Evolutionary conservation across 2,329 filamentous ascomycete species (phyloP).

Genomic region (Aspergillus intermedius): DNA sequence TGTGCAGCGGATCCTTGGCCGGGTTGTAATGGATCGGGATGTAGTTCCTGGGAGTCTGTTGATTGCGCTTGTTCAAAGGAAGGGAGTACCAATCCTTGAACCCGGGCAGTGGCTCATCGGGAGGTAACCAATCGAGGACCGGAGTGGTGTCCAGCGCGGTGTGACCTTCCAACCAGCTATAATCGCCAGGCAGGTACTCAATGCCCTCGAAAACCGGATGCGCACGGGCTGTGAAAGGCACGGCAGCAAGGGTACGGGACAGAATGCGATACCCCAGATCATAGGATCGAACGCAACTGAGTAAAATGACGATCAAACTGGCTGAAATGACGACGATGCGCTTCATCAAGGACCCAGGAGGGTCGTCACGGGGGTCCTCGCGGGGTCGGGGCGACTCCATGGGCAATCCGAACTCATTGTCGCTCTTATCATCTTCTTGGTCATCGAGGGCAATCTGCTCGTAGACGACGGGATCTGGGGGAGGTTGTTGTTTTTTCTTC

Average conservation of each 20-base stretch:
- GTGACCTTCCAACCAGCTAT: constrained; percentile 13
- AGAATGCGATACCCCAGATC: constrained; percentile 21
- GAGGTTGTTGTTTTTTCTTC: neutral
- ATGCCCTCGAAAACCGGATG: neutral
- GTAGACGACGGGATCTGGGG: constrained; percentile 17
- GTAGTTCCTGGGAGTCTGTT: neutral
- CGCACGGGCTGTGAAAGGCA: constrained; percentile 8
- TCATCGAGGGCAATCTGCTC: constrained; percentile 21
- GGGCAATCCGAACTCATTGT: constrained; percentile 13
- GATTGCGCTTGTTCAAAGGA: constrained; percentile 5
- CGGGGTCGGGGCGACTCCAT: constrained; percentile 6
- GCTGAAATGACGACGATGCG: constrained; percentile 16
- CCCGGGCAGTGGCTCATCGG: constrained; percentile 14
- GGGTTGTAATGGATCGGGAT: constrained; percentile 28
- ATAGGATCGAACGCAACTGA: constrained; percentile 22
- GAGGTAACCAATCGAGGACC: constrained; percentile 18
- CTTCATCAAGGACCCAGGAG: constrained; percentile 4
- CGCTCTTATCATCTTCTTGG: constrained; percentile 16
- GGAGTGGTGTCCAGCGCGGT: constrained; percentile 15
- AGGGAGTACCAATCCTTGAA: constrained; percentile 22
- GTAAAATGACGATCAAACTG: constrained; percentile 15
- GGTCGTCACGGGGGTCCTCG: constrained; percentile 3
- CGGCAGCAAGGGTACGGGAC: constrained; percentile 18
- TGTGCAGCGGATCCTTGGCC: constrained; percentile 33
- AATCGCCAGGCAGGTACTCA: constrained; percentile 13